phyloP scores from a whole-genome alignment of 257 asterid species.

The Salvia splendens region DNA sequence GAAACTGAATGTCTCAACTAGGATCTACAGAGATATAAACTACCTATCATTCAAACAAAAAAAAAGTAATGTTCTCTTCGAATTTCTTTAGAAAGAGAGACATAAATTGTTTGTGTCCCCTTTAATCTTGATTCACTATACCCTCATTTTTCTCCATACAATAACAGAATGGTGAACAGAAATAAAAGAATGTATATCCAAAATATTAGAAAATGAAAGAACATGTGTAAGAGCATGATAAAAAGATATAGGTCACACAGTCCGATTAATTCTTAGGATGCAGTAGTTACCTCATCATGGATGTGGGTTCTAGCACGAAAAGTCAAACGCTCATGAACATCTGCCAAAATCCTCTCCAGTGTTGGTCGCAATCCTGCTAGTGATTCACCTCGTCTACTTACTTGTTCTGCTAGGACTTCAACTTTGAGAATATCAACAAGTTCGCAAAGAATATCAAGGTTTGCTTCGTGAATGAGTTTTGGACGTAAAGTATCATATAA shows the following conservation, averaged over 20 bases:
- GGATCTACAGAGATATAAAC: conserved; percentile 10
- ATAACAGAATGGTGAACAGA: neutral
- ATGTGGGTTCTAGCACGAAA: conserved; percentile 97
- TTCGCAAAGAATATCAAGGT: conserved; percentile 94
- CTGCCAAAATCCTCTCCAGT: conserved; percentile 89
- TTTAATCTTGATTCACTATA: conserved; percentile 9
- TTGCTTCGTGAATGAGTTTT: conserved; percentile 93
- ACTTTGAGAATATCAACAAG: conserved; percentile 92
- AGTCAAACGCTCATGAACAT: conserved; percentile 92
- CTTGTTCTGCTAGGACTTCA: conserved; percentile 91
- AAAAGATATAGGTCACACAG: conserved; percentile 20
- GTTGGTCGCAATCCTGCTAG: conserved; percentile 91
- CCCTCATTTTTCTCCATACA: conserved; percentile 3
- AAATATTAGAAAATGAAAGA: neutral
- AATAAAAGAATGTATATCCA: neutral
- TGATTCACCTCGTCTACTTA: conserved; percentile 82
- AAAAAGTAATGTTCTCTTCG: conserved; percentile 21
- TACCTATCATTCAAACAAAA: conserved; percentile 23
- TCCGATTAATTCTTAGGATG: conserved; percentile 18
- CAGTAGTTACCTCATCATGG: conserved; percentile 78
- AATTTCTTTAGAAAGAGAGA: neutral
- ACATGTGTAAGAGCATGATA: conserved; percentile 19
- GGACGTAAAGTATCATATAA: conserved; percentile 93
- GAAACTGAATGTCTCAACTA: conserved; percentile 12
- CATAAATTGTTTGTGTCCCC: conserved; percentile 11